A percentile compares a stretch with the other conserved stretches of the same genome.
Conservation (phyloP, 2,329 filamentous ascomycete genomes). For the Colletotrichum coccodes region DNA sequence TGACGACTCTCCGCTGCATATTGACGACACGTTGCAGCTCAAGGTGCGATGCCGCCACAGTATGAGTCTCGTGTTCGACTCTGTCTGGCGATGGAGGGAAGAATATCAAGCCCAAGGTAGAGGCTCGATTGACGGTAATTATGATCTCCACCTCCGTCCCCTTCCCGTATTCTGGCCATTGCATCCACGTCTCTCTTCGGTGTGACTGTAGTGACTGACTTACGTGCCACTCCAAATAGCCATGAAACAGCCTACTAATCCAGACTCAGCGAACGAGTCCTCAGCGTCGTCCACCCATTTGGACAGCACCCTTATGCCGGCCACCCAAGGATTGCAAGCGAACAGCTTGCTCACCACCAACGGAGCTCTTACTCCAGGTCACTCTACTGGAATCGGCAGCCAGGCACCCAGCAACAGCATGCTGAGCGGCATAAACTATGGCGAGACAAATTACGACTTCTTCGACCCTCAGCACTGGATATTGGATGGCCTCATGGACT, state of each 20-base stretch:
- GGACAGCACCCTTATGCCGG: constrained; percentile 67
- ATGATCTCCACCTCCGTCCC: constrained; percentile 23
- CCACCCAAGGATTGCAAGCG: constrained; percentile 57
- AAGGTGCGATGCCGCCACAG: constrained; percentile 87
- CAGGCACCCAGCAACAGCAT: constrained; percentile 51
- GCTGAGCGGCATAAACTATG: constrained; percentile 65
- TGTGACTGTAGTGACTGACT: constrained; percentile 37
- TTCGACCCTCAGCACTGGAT: constrained; percentile 96
- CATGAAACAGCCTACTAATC: constrained; percentile 87
- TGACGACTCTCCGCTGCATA: constrained; percentile 58
- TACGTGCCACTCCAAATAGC: constrained; percentile 56
- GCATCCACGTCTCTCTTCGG: constrained; percentile 35
- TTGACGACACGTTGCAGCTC: constrained; percentile 79
- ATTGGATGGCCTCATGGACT: constrained; percentile 84
- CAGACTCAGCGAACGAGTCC: constrained; percentile 80
- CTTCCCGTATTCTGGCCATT: constrained; percentile 26
- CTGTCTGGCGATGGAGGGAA: constrained; percentile 86
- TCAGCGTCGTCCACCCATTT: constrained; percentile 74
- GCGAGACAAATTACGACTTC: constrained; percentile 81
- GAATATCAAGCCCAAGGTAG: constrained; percentile 79
- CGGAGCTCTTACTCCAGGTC: constrained; percentile 63
- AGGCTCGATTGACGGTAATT: constrained; percentile 76
- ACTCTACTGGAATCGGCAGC: constrained; percentile 46
- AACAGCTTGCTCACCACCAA: constrained; percentile 60
- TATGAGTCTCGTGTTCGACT: constrained; percentile 87